Evolutionary conservation across 345 rosid species (phyloP), one percentile per base, ranked within the genome.

Genomic region (Carallia brachiata): DNA sequence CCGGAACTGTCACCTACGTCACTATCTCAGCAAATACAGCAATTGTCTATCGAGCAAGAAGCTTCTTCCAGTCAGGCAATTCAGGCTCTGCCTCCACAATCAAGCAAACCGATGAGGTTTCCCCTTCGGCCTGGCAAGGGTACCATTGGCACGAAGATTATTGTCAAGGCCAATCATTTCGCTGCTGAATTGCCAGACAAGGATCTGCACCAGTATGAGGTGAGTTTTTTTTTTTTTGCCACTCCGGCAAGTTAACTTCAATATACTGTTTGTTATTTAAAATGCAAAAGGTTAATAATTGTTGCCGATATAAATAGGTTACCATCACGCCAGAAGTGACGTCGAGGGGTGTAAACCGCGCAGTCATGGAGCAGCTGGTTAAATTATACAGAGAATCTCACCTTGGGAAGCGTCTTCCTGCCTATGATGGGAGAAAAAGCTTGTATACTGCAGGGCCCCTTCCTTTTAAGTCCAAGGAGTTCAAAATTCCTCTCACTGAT

Each of bases 191-290:
- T 93, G 55, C 96, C 96, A 4, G 92, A 89, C 77, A 93, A 89
- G 71, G 98, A 93, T 84, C 77, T 93, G 82, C 98, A 93, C 81
- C 98, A 93, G 65, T 93, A 93, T 75, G 97, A 93, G 67, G 98
- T 93, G 75, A 69, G 80, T 79, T 86, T 74, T 68, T 50, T 67
- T 70, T 8, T 52, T 59, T n/a, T 23, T 23, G 23, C 23, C 23
- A 23, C 50, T n/a, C 9, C 57, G n/a, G 57, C 28, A 53, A 53
- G 17, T 48, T 13, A 48, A 37, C 8, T 37, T 37, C 34, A 32
- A 32, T 32, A 32, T 32, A 32, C 2, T 32, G 34, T 32, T 32
- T 32, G 13, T 12, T 19, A 27, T 55, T 56, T 61, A 16, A 32
- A 32, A 32, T 27, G 36, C 16, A 53, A 36, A 36, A 28, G 18